Conservation (phyloP, 108 stramenopile species). For the Cyclotella baltica region DNA sequence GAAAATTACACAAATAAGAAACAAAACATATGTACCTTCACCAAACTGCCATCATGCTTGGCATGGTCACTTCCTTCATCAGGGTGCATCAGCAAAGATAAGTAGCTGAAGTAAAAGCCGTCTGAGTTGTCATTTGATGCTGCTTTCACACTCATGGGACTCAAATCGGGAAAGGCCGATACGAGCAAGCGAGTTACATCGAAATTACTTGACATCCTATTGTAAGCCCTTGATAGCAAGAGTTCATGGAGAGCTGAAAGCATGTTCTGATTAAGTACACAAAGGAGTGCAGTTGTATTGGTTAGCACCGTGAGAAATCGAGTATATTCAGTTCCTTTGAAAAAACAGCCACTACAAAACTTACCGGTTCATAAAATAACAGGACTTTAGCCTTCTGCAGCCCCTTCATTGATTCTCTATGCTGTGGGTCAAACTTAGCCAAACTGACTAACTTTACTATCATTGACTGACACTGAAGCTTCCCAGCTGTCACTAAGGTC, state of each 20-base stretch:
- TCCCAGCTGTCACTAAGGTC: slow-evolving; percentile 66
- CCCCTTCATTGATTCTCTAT: slow-evolving; percentile 68
- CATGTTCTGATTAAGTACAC: slow-evolving; percentile 50
- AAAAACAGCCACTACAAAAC: slow-evolving; percentile 22
- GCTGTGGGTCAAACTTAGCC: slow-evolving; percentile 76
- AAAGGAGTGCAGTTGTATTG: not conserved
- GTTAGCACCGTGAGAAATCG: not conserved
- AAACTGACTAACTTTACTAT: slow-evolving; percentile 60
- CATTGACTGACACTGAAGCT: slow-evolving; percentile 52
- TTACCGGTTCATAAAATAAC: slow-evolving; percentile 80
- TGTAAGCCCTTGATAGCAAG: slow-evolving; percentile 45
- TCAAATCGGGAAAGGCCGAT: slow-evolving; percentile 86
- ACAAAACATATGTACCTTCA: slow-evolving; percentile 52
- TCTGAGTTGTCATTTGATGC: slow-evolving; percentile 44
- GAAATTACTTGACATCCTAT: slow-evolving; percentile 23
- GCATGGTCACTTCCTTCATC: slow-evolving; percentile 75
- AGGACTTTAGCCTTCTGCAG: slow-evolving; percentile 53
- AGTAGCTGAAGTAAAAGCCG: slow-evolving; percentile 73
- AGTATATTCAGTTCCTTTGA: too few species aligned
- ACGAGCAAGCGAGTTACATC: slow-evolving; percentile 62
- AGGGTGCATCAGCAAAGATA: slow-evolving; percentile 73
- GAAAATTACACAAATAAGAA: not conserved
- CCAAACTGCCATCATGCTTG: slow-evolving; percentile 61
- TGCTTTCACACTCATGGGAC: slow-evolving; percentile 75
- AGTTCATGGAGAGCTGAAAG: slow-evolving; percentile 71